These are phyloP conservation scores for Tephrocybe sp. DNA, from an alignment of 768 basidiomycete genomes.

Conservation along the genomic window DNA sequence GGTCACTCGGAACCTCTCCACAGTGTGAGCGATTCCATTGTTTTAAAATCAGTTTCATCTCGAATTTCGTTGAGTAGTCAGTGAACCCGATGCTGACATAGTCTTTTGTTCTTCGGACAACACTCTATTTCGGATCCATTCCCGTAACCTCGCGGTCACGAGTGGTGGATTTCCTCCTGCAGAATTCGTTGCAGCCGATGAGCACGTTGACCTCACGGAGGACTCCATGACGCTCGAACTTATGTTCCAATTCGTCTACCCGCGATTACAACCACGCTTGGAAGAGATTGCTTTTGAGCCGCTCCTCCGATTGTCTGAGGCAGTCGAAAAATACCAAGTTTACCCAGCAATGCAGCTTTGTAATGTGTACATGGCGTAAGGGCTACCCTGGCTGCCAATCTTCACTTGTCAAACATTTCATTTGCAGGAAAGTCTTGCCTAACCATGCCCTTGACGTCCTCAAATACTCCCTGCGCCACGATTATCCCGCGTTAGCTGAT, in stretches of 20 bases:
- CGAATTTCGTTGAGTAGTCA: slow-evolving; percentile 7
- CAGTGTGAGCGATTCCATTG: too few species aligned
- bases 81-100: slow-evolving; percentile 15
- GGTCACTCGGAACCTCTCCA: too few species aligned
- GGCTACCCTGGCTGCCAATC: not conserved
- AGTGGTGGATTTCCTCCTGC: slow-evolving; percentile 14
- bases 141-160: slow-evolving; percentile 14
- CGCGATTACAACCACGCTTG: slow-evolving; percentile 12
- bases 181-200: slow-evolving; percentile 1
- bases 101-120: slow-evolving; percentile 14
- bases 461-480: slow-evolving; percentile 17
- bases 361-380: slow-evolving; percentile 19
- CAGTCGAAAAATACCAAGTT: slow-evolving; percentile 20
- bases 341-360: slow-evolving; percentile 21
- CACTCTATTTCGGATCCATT: slow-evolving; percentile 16
- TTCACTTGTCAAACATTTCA: not conserved
- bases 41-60: too few species aligned
- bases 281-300: slow-evolving; percentile 8
- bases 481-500: slow-evolving; percentile 12
- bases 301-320: slow-evolving; percentile 15
- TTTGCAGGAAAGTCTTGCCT: slow-evolving; percentile 11
- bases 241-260: slow-evolving; percentile 21
- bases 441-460: slow-evolving; percentile 15
- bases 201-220: slow-evolving; percentile 15
- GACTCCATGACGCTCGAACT: slow-evolving; percentile 16